Evolutionary conservation across 2,329 filamentous ascomycete genomes (phyloP), one percentile per base, ranked within the genome.

Genomic region (Arthrobotrys pseudoclavata): DNA sequence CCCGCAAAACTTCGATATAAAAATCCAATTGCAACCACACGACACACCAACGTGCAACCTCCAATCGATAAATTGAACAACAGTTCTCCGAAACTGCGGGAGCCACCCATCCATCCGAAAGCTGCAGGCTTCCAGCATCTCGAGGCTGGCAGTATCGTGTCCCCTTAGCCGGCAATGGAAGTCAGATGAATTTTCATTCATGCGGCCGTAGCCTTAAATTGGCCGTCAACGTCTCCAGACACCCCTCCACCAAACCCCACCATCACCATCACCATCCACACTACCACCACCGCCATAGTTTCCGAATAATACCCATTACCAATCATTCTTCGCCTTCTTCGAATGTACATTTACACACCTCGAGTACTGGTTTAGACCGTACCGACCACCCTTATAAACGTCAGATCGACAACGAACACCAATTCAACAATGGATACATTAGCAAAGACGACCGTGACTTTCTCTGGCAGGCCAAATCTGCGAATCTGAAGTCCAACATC

Each of bases 131-230:
- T 68, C 63, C 64, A 47, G 67, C 60, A 45, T 48, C 42, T 50
- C 42, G 67, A 77, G 61, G 61, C 62, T 71, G 64, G 67, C 31
- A 42, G 55, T 60, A 60, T 67, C 52, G 74, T 67, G 47, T 67
- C 50, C 53, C 24, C 61, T 47, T 53, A 68, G 67, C 68, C 53
- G 67, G 74, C 74, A 71, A 77, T 77, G 74, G 74, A 77, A 77
- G 40, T 77, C 74, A 77, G 67, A 77, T 77, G 74, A 77, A 69
- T 70, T 55, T 71, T 77, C 61, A 77, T 67, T 70, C 52, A 42
- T 77, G 47, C 67, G 74, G 74, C 61, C 74, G 74, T 71, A 71
- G 74, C 74, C 74, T 77, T 77, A 64, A 71, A 77, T 40, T 70
- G 74, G 74, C 74, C 74, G 67, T 60, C 4, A 60, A 60, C 55